These are phyloP conservation scores for Globisporangium paddicum DNA, from an alignment of 352 stramenopile species.

Conservation along the genomic window DNA sequence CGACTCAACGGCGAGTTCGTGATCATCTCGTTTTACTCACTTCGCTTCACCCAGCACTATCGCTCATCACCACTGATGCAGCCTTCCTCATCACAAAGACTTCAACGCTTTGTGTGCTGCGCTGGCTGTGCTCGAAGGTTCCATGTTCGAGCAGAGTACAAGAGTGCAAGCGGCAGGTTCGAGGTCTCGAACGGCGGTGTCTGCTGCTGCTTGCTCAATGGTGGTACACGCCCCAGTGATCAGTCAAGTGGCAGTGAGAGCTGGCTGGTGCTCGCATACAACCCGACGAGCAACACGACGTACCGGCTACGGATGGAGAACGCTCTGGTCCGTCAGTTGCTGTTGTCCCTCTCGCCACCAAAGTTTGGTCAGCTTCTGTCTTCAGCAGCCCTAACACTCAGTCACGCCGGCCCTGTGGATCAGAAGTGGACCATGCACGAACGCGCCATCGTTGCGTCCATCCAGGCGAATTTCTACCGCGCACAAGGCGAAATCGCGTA, in stretches of 20 bases:
- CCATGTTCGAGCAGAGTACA: conserved; percentile 30
- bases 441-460: conserved; percentile 10
- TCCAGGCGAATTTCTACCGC: conserved; percentile 21
- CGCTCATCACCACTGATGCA: not conserved
- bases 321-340: conserved; percentile 34
- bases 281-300: conserved; percentile 36
- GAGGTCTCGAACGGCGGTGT: conserved; percentile 23
- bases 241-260: conserved; percentile 12
- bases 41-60: conserved; percentile 17
- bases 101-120: conserved; percentile 29
- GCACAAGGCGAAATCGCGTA: conserved; percentile 16
- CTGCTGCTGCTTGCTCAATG: conserved; percentile 44
- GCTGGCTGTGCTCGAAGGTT: conserved; percentile 44
- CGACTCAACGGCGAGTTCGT: conserved; percentile 56
- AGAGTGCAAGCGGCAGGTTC: conserved; percentile 19
- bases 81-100: not conserved
- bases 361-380: not conserved
- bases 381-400: not conserved
- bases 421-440: conserved; percentile 18
- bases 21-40: conserved; percentile 53
- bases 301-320: conserved; percentile 52
- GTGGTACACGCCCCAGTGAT: conserved; percentile 7
- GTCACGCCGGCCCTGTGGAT: conserved; percentile 12
- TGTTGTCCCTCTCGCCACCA: conserved; percentile 14
- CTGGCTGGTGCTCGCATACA: conserved; percentile 72